These are phyloP conservation scores for Pilaira anomala DNA, from an alignment of 192 early-diverging fungal species.

Conservation along the genomic window DNA sequence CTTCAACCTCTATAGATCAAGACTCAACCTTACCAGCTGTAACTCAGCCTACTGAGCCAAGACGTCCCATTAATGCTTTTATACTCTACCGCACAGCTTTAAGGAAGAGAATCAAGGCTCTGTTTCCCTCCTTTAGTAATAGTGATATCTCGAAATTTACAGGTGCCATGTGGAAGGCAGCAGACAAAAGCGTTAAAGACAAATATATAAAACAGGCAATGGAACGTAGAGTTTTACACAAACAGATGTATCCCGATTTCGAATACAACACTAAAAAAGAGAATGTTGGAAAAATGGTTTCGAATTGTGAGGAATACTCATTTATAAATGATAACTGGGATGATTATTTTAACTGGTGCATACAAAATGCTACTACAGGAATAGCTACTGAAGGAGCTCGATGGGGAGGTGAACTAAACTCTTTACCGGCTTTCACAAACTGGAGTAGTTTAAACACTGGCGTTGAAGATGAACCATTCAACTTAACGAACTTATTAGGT, in stretches of 20 bases:
- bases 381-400: background rate
- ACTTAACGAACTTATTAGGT: background rate
- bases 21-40: background rate
- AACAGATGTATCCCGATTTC: conserved; percentile 2
- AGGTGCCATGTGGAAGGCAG: conserved; percentile 10
- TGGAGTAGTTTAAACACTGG: background rate
- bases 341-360: background rate
- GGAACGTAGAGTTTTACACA: background rate
- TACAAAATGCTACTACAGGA: background rate
- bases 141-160: conserved; percentile 4
- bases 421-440: no score
- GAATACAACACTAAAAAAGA: conserved; percentile 1
- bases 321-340: background rate
- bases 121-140: conserved; percentile 6
- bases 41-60: background rate
- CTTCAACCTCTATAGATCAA: background rate
- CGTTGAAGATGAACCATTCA: background rate
- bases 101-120: background rate
- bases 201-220: background rate
- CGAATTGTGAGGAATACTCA: no score
- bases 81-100: conserved; percentile 8
- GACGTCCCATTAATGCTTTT: conserved; percentile 10
- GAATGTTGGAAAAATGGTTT: background rate
- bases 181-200: background rate
- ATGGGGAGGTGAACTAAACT: no score